Evolutionary conservation across 2,329 filamentous ascomycete species (phyloP).

Genomic region (Colletotrichum trifolii): DNA sequence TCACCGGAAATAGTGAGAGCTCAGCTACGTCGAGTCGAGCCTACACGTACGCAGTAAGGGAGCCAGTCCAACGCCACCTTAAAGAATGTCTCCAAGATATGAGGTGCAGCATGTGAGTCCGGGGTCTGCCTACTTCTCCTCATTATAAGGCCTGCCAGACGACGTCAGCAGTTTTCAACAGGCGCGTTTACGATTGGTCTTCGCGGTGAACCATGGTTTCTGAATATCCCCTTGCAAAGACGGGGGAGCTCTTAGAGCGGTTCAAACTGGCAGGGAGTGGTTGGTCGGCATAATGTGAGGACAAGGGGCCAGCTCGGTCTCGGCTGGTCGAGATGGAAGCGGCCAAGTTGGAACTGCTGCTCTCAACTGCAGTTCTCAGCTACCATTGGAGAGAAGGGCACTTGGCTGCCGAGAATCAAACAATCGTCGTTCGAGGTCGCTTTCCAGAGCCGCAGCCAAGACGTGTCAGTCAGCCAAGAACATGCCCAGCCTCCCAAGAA

Average conservation of each 20-base stretch:
- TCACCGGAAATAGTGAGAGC: no score
- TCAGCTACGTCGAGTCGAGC: no score
- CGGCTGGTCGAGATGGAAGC: background rate
- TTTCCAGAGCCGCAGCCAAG: constrained; percentile 14
- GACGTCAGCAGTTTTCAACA: constrained; percentile 8
- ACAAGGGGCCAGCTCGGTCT: constrained; percentile 1
- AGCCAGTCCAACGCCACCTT: no score
- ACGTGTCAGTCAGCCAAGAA: constrained; percentile 15
- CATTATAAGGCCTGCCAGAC: constrained; percentile 12
- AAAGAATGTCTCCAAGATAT: background rate
- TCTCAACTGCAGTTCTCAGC: background rate
- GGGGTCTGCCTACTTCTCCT: constrained; percentile 6
- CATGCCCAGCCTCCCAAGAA: constrained; percentile 23
- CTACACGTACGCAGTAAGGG: no score
- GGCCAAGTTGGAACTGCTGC: background rate
- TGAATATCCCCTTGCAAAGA: constrained; percentile 7
- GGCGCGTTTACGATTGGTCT: constrained; percentile 15
- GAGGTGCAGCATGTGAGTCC: background rate
- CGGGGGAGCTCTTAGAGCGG: background rate
- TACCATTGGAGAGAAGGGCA: background rate
- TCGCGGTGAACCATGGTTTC: background rate
- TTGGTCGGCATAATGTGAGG: background rate
- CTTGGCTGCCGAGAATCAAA: no score
- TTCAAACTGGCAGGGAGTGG: background rate
- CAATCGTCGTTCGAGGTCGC: background rate